Conservation (phyloP, 495 filamentous ascomycete species). For the Aspergillus hancockii region DNA sequence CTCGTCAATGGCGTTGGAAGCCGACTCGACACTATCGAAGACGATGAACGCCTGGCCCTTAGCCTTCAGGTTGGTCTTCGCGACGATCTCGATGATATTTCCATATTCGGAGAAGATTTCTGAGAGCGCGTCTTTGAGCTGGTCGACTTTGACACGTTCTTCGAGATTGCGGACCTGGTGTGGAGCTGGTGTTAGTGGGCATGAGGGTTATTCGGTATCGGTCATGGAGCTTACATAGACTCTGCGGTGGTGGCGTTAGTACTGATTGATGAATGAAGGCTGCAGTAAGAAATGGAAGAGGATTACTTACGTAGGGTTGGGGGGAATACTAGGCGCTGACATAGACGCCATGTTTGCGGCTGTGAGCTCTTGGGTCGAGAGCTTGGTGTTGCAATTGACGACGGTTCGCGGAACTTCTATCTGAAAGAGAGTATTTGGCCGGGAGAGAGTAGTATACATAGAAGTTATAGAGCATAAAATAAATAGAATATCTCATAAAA, state of each 20-base stretch:
- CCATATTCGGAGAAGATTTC: constrained; percentile 92
- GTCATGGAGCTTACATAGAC: constrained; percentile 50
- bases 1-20: constrained; percentile 79
- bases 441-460: neutral
- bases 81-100: constrained; percentile 85
- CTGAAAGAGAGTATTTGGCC: constrained; percentile 16
- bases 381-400: neutral
- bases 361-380: constrained; percentile 23
- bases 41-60: constrained; percentile 98
- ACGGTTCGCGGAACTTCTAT: constrained; percentile 6
- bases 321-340: constrained; percentile 34
- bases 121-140: constrained; percentile 70
- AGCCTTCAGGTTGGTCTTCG: constrained; percentile 86
- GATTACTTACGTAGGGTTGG: constrained; percentile 51
- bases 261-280: neutral
- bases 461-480: neutral
- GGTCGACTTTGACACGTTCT: constrained; percentile 82
- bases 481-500: constrained; percentile 7
- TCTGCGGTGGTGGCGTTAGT: constrained; percentile 36
- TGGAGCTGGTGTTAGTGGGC: constrained; percentile 17
- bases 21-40: constrained; percentile 76
- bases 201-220: constrained; percentile 18
- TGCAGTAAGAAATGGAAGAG: neutral
- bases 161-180: constrained; percentile 84
- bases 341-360: constrained; percentile 45